Base-by-base conservation (phyloP, 176 grass and related monocot genomes). In the Aegilops umbellulata region DNA sequence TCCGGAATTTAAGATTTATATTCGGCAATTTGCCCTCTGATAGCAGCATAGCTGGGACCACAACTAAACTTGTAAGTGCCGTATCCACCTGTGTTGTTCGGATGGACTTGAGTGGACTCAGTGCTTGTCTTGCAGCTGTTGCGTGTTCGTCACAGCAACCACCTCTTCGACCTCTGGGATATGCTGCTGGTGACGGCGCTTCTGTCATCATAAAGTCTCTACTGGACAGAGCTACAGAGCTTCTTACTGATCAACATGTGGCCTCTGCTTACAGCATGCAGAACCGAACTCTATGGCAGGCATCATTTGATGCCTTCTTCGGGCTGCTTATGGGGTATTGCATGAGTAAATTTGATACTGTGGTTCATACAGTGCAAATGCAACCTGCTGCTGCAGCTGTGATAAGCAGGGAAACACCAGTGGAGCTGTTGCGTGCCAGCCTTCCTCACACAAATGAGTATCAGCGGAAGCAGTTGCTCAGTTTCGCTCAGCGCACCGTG, bases 361-460 rank as follows among this genome's bases (percentile, higher is more conserved):
- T 92, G 83, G 70, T 92, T 87, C 91, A 87, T 75, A 60, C 80
- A 46, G 39, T 83, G 38, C 80, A 84, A 57, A 84, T 55, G 32
- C 79, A 82, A 42, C 70, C 86, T 77, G 70, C 86, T 69, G 72
- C 75, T 14, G 76, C 74, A 65, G 24, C 87, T 84, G 80, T 79
- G 64, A 93, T 93, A 83, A 89, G 86, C 64, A 90, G 76, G 75
- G 95, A 97, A 77, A 89, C 94, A 51, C 95, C 95, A 7, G 72
- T 97, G 42, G 95, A 97, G 61, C 79, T 97, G 75, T 58, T 97
- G 44, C 85, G 95, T 84, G 95, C 95, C 49, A 93, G 95, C 66
- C 89, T 97, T 86, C 95, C 95, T 68, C 92, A 97, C 81, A 97
- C 95, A 77, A 80, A 97, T 61, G 95, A 97, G 82, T 62, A 86